Conservation (phyloP, 1,139 yeast species). For the Lodderomyces jiufengensis region DNA sequence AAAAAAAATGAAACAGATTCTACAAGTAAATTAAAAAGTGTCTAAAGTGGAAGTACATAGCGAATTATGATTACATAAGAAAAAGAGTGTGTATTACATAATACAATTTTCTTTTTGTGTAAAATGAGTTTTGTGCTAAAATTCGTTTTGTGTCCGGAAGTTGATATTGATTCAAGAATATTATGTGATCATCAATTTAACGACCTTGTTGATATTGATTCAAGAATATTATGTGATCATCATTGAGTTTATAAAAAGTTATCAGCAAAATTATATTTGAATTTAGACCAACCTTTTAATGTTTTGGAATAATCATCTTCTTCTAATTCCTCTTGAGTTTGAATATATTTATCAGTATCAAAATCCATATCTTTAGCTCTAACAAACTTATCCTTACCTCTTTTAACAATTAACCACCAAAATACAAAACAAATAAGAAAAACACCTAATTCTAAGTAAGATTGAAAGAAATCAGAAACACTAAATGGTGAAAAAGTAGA, state of each 20-base stretch:
- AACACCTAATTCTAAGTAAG: slow-evolving; percentile 36
- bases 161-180: too few species aligned
- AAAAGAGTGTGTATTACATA: too few species aligned
- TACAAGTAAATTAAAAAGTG: too few species aligned
- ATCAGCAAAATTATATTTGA: slow-evolving; percentile 29
- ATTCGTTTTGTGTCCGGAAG: too few species aligned
- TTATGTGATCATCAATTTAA: too few species aligned
- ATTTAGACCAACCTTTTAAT: slow-evolving; percentile 46
- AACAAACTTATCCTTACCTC: slow-evolving; percentile 46
- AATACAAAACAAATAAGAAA: slow-evolving; percentile 33
- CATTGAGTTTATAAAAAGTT: slow-evolving; percentile 20
- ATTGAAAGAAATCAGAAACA: slow-evolving; percentile 31
- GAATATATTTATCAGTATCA: slow-evolving; percentile 54
- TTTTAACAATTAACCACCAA: slow-evolving; percentile 49
- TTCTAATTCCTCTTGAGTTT: slow-evolving; percentile 45
- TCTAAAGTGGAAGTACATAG: too few species aligned
- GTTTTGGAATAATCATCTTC: slow-evolving; percentile 36
- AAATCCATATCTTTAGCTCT: slow-evolving; percentile 57
- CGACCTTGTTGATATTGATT: too few species aligned
- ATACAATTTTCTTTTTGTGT: too few species aligned
- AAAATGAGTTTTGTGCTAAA: too few species aligned
- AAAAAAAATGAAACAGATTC: too few species aligned
- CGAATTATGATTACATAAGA: too few species aligned
- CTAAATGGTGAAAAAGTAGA: slow-evolving; percentile 51
- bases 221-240: too few species aligned